phyloP scores from a whole-genome alignment of 1,284 basidiomycete genomes.

The Moesziomyces globuligerus region DNA sequence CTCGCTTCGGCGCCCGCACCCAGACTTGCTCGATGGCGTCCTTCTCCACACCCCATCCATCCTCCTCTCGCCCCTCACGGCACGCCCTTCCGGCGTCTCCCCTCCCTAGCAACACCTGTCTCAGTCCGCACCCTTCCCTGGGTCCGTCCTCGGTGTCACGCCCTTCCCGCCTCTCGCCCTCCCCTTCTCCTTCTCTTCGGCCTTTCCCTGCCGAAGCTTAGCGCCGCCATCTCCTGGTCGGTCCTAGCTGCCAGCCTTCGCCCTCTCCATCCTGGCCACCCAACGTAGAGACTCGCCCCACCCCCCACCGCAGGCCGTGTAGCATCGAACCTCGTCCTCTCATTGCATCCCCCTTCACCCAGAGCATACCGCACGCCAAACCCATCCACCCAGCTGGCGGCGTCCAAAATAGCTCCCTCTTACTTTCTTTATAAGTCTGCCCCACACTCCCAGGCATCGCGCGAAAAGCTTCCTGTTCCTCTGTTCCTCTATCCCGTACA shows the following conservation, averaged over 20 bases:
- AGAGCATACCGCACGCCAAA: no score
- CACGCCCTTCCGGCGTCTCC: not conserved
- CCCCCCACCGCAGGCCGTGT: no score
- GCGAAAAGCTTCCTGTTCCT: not conserved
- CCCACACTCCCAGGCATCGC: not conserved
- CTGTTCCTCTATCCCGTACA: no score
- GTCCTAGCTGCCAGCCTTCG: not conserved
- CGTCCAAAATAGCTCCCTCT: no score
- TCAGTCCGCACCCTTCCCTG: constrained; percentile 1
- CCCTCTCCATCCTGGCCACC: constrained; percentile 3
- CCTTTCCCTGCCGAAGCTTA: constrained; percentile 33
- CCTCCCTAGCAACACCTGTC: not conserved
- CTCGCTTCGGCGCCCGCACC: no score
- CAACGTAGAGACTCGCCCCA: constrained; percentile 2
- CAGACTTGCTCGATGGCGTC: no score
- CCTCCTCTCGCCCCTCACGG: no score
- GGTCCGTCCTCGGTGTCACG: not conserved
- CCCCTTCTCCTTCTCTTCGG: constrained; percentile 4
- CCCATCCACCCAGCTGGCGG: no score
- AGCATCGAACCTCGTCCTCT: no score
- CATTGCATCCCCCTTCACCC: no score
- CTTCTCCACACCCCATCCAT: no score
- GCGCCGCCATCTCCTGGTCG: constrained; percentile 16
- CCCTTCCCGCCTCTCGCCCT: not conserved
- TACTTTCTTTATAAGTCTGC: constrained; percentile 15